These are phyloP conservation scores for Suillus occidentalis DNA, from an alignment of 768 basidiomycete species.

Conservation along the genomic window DNA sequence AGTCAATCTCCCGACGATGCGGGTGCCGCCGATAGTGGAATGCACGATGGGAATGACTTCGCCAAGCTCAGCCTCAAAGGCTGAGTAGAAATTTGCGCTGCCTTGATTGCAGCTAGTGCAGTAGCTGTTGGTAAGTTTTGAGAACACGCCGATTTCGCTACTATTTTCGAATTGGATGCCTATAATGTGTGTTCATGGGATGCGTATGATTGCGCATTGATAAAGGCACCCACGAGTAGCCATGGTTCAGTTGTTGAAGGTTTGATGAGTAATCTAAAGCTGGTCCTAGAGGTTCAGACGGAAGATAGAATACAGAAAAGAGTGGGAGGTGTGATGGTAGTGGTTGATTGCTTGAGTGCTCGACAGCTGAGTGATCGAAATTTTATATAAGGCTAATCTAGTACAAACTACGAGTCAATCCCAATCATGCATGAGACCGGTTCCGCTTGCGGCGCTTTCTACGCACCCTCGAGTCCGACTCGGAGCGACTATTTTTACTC, in stretches of 20 bases:
- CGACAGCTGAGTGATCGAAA: not conserved
- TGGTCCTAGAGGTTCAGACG: not conserved
- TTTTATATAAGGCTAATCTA: not conserved
- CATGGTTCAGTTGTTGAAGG: constrained; percentile 40
- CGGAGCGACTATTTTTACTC: not conserved
- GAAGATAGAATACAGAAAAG: constrained; percentile 10
- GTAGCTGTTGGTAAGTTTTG: constrained; percentile 97
- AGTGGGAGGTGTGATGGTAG: not conserved
- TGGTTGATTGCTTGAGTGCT: not conserved
- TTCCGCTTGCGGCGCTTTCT: not conserved
- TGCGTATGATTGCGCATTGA: not conserved
- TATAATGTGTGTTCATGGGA: constrained; percentile 31
- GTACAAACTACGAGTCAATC: constrained; percentile 3
- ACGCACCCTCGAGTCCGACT: not conserved
- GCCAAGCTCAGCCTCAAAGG: constrained; percentile 91
- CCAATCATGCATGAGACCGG: constrained; percentile 1
- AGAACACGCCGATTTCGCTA: constrained; percentile 95
- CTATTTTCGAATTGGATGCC: constrained; percentile 93
- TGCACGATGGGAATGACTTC: constrained; percentile 96
- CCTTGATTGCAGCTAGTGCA: constrained; percentile 94
- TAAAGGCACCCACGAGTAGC: constrained; percentile 58
- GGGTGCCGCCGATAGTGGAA: constrained; percentile 91
- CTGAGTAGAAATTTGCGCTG: constrained; percentile 96
- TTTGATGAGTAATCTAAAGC: constrained; percentile 4
- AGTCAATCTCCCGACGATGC: constrained; percentile 90